Evolutionary conservation across 2,329 filamentous ascomycete species (phyloP).

Genomic region (Cadophora sp.): DNA sequence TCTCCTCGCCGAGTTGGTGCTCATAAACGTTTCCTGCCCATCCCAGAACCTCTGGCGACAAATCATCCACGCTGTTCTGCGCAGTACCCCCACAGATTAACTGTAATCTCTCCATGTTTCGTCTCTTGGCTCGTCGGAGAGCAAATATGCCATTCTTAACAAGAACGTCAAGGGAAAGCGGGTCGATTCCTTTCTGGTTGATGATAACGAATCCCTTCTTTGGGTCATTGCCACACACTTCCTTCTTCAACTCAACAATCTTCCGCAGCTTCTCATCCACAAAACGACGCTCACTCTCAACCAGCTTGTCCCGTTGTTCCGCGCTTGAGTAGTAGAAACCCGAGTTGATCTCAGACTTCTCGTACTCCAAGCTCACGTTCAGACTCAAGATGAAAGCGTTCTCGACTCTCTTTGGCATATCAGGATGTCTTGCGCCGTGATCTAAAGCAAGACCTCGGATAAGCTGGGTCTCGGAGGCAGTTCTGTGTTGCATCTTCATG

Average conservation of each 20-base stretch:
- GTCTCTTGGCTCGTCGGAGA: constrained; percentile 90
- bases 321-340: constrained; percentile 98
- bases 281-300: constrained; percentile 94
- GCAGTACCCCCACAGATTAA: constrained; percentile 89
- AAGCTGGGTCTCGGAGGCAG: constrained; percentile 92
- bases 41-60: constrained; percentile 85
- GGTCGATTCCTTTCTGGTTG: constrained; percentile 99
- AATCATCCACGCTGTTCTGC: constrained; percentile 96
- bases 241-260: constrained; percentile 97
- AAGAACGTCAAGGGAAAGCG: constrained; percentile 90
- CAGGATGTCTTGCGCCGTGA: constrained; percentile 93
- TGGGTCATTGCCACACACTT: constrained; percentile 90
- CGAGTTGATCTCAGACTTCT: constrained; percentile 99
- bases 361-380: constrained; percentile 97
- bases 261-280: constrained; percentile 96
- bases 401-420: constrained; percentile 96
- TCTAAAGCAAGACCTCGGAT: constrained; percentile 93
- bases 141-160: constrained; percentile 99
- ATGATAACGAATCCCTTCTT: constrained; percentile 98
- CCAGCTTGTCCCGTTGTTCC: constrained; percentile 95
- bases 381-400: constrained; percentile 95
- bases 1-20: constrained; percentile 97
- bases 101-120: constrained; percentile 99
- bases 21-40: constrained; percentile 98
- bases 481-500: constrained; percentile 99